Base-by-base conservation (phyloP, 2,329 filamentous ascomycete species). In the Aspergillus terreus region DNA sequence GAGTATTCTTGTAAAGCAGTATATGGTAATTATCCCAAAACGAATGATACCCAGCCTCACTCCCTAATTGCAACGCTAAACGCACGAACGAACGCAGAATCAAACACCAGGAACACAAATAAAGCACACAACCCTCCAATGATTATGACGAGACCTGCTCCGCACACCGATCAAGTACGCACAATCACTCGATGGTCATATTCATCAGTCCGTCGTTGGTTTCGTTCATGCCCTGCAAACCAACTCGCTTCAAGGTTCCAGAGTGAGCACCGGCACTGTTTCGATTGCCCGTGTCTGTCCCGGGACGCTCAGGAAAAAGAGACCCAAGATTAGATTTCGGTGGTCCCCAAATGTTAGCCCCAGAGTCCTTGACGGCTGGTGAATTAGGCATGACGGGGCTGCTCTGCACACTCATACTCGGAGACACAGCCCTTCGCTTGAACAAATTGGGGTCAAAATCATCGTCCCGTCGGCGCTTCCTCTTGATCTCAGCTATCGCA, bases 121-220 rank as follows among this genome's bases (percentile, higher is more conserved):
- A 3, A 30, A 11, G 27, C 27, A 30, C 27, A 30, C 7, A 30
- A 10, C 7, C 27, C 7, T 30, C 27, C 4, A 30, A 30, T 11
- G 7, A 9, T 11, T 30, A 30, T 10, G 25, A 30, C 10, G 27
- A 30, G 27, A 30, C 27, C 27, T 30, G 27, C 27, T 30, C 27
- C 10, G 7, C 27, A 30, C 27, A 30, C 27, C 10, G 27, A 9
- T 3, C 7, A 30, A 30, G 12, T 12, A 38, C 15, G 12, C 35
- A 15, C 14, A n/a, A 38, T 17, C 75, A 96, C 70, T 96, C 92
- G 64, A 96, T 96, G 70, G 89, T 96, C 88, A 97, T 94, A 63
- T 92, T 91, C 87, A 96, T 96, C 58, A 96, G 79, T 1, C 91
- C 89, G 69, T 96, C 92, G 67, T 90, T 90, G n/a, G 92, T 92